Percentiles rank a stretch among this genome's conserved stretches.
Evolutionary conservation across 306 rosid genomes (phyloP).

Genomic region (Malus asiatica): DNA sequence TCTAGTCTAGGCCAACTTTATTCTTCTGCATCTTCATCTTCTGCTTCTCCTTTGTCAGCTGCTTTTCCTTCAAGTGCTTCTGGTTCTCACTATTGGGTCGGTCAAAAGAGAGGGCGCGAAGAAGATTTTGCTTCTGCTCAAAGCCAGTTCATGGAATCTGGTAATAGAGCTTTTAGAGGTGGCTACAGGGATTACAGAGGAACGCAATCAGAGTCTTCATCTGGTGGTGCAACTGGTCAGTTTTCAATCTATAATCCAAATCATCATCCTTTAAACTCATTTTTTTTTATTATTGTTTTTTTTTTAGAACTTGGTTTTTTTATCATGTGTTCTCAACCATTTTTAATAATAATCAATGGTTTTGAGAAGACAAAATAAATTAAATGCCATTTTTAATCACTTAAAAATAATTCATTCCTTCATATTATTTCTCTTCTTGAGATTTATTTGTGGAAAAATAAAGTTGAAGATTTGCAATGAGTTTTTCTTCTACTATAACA

Average conservation of each 20-base stretch:
- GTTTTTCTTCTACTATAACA: background rate
- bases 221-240: constrained; percentile 42
- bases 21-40: constrained; percentile 14
- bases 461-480: background rate
- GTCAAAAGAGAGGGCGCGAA: constrained; percentile 70
- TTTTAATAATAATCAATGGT: background rate
- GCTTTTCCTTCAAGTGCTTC: constrained; percentile 10
- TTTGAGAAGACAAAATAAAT: background rate
- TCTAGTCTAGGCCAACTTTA: constrained; percentile 11
- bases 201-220: constrained; percentile 27
- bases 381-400: background rate
- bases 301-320: background rate
- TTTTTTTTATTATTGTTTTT: background rate
- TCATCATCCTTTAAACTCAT: background rate
- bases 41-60: constrained; percentile 26
- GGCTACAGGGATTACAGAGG: constrained; percentile 21
- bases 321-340: background rate
- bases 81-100: constrained; percentile 18
- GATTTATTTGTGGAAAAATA: background rate
- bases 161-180: constrained; percentile 22
- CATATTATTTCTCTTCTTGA: background rate
- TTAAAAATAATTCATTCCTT: background rate
- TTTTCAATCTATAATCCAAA: background rate
- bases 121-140: constrained; percentile 13
- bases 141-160: constrained; percentile 6